Percentiles rank a stretch among this genome's conserved stretches.
phyloP scores from a whole-genome alignment of 495 filamentous ascomycete species.

The Rhypophila decipiens region DNA sequence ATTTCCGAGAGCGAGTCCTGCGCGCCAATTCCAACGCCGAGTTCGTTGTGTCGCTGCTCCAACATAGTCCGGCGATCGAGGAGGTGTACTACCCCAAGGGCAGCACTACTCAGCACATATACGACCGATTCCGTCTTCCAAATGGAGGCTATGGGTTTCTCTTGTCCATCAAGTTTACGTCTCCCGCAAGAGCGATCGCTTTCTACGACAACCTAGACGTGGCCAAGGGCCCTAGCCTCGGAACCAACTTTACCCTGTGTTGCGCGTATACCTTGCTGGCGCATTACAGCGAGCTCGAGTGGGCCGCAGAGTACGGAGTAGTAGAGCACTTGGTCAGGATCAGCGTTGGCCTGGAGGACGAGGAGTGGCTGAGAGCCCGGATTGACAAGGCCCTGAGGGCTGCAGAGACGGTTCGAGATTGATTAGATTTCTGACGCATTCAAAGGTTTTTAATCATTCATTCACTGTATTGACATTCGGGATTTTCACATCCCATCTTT shows the following conservation, averaged over 20 bases:
- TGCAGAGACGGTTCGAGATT: no score
- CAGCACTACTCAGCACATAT: constrained; percentile 5
- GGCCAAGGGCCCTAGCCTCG: constrained; percentile 25
- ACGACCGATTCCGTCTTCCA: constrained; percentile 5
- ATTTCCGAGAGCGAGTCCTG: constrained; percentile 8
- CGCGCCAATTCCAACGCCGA: constrained; percentile 11
- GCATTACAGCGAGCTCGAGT: constrained; percentile 19
- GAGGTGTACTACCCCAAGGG: constrained; percentile 21
- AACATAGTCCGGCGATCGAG: background rate
- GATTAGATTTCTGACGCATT: no score
- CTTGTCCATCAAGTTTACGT: constrained; percentile 15
- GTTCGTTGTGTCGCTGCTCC: constrained; percentile 3
- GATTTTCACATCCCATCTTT: no score
- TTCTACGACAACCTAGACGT: constrained; percentile 20
- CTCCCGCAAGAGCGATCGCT: constrained; percentile 2
- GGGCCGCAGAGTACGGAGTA: constrained; percentile 21
- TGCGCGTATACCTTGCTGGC: constrained; percentile 23
- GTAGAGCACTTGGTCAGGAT: constrained; percentile 25
- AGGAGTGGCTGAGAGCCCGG: constrained; percentile 14
- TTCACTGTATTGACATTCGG: no score
- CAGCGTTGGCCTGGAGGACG: constrained; percentile 22
- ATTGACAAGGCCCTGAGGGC: constrained; percentile 10
- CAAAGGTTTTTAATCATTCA: no score
- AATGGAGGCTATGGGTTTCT: constrained; percentile 17
- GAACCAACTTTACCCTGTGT: constrained; percentile 24